A percentile compares a stretch with the other conserved stretches of the same genome.
Evolutionary conservation across 2,329 filamentous ascomycete genomes (phyloP).

Genomic region (Talaromyces piceae): DNA sequence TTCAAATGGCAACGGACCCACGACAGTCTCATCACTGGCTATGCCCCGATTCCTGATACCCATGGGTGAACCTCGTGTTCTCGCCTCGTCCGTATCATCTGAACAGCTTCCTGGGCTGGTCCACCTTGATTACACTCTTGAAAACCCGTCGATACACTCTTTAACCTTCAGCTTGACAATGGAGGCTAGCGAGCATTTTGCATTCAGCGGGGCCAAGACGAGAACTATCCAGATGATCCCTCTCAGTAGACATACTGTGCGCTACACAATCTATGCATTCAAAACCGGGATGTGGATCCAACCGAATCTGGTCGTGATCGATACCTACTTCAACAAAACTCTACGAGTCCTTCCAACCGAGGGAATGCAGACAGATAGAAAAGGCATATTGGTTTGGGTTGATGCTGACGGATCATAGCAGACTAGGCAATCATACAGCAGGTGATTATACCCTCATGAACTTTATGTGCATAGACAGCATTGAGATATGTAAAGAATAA

Average conservation of each 20-base stretch:
- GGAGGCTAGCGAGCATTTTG: slow-evolving; percentile 88
- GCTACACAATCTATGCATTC: slow-evolving; percentile 67
- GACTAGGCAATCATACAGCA: too few relatives aligned
- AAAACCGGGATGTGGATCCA: slow-evolving; percentile 58
- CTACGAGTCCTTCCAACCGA: slow-evolving; percentile 73
- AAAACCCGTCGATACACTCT: slow-evolving; percentile 92
- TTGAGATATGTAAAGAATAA: neutral
- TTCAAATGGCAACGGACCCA: slow-evolving; percentile 18
- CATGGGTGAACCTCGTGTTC: slow-evolving; percentile 76
- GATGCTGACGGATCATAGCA: slow-evolving; percentile 26
- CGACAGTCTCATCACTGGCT: slow-evolving; percentile 61
- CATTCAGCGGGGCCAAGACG: slow-evolving; percentile 82
- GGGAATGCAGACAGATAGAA: slow-evolving; percentile 53
- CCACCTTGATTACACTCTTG: slow-evolving; percentile 62
- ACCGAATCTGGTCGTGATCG: slow-evolving; percentile 69
- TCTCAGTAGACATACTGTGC: slow-evolving; percentile 64
- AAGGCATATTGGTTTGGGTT: slow-evolving; percentile 40
- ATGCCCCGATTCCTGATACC: slow-evolving; percentile 76
- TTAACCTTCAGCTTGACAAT: slow-evolving; percentile 86
- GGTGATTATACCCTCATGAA: too few relatives aligned
- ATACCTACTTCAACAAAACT: slow-evolving; percentile 90
- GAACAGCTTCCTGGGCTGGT: slow-evolving; percentile 26
- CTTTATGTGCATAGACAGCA: too few relatives aligned
- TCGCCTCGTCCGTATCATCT: slow-evolving; percentile 44
- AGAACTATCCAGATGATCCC: slow-evolving; percentile 75